Percentiles rank a stretch among this genome's conserved stretches.
Conservation (phyloP, 1,284 basidiomycete genomes). For the Chalciporus sp. region DNA sequence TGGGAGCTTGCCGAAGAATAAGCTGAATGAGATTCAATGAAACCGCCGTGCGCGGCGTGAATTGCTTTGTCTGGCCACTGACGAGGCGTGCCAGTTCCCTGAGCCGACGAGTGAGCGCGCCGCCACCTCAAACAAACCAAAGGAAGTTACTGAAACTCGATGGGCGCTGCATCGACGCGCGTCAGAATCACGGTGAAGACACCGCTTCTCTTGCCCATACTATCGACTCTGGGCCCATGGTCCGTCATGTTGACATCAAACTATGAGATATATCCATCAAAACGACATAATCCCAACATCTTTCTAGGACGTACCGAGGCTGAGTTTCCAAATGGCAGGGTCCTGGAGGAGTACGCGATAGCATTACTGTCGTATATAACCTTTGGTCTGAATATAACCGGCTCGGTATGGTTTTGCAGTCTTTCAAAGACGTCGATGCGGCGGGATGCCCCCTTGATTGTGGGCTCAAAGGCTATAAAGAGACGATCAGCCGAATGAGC, state of each 20-base stretch:
- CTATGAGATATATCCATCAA: slow-evolving; percentile 11
- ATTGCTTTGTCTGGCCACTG: slow-evolving; percentile 26
- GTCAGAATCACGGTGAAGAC: slow-evolving; percentile 18
- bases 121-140: not conserved
- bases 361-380: slow-evolving; percentile 43
- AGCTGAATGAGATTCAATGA: slow-evolving; percentile 32
- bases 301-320: slow-evolving; percentile 15
- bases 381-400: slow-evolving; percentile 32
- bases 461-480: slow-evolving; percentile 22
- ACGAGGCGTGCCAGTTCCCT: slow-evolving; percentile 32
- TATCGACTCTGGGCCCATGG: slow-evolving; percentile 17
- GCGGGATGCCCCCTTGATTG: slow-evolving; percentile 13
- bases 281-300: not conserved
- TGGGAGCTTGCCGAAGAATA: slow-evolving; percentile 34
- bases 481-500: slow-evolving; percentile 1
- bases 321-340: slow-evolving; percentile 31
- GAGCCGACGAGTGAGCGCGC: slow-evolving; percentile 1
- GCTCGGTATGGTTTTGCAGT: slow-evolving; percentile 34
- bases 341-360: slow-evolving; percentile 38
- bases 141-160: slow-evolving; percentile 28
- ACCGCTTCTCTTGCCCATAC: slow-evolving; percentile 18
- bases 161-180: slow-evolving; percentile 31
- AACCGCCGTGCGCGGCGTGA: slow-evolving; percentile 26
- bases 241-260: slow-evolving; percentile 36
- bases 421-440: slow-evolving; percentile 36